Conservation (phyloP, 352 stramenopile species). For the Phytophthora tentaculata region DNA sequence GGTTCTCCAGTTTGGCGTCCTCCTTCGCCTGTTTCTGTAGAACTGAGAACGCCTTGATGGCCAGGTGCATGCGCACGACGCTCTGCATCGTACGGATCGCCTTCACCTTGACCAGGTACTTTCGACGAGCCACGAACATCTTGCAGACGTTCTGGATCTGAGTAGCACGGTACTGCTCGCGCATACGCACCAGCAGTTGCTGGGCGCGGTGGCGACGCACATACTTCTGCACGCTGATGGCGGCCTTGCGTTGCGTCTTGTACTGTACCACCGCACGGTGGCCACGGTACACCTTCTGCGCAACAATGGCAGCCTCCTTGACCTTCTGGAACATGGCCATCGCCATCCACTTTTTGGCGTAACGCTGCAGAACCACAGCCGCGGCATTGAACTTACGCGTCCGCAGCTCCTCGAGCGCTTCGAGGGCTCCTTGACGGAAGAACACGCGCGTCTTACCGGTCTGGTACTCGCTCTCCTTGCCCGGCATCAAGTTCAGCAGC, state of each 20-base stretch:
- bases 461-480: conserved; percentile 75
- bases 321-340: conserved; percentile 65
- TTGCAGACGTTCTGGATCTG: conserved; percentile 89
- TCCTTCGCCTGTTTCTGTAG: conserved; percentile 91
- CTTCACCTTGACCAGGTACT: conserved; percentile 75
- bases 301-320: conserved; percentile 59
- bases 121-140: conserved; percentile 71
- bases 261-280: conserved; percentile 54
- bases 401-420: conserved; percentile 89
- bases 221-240: conserved; percentile 71
- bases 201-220: conserved; percentile 67
- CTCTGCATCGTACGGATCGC: conserved; percentile 81
- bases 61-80: conserved; percentile 84
- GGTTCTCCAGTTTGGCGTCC: conserved; percentile 96
- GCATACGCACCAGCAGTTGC: conserved; percentile 64
- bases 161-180: conserved; percentile 71
- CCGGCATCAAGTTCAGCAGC: conserved; percentile 66
- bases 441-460: conserved; percentile 94
- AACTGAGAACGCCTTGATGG: conserved; percentile 73
- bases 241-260: conserved; percentile 63
- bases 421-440: conserved; percentile 92
- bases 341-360: conserved; percentile 84
- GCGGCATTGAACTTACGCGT: conserved; percentile 81
- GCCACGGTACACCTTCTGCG: conserved; percentile 67
- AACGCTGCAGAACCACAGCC: conserved; percentile 83